Percentiles rank a stretch among this genome's conserved stretches.
Conservation (phyloP, 1,284 basidiomycete genomes). For the Fomitopsis pinicola region DNA sequence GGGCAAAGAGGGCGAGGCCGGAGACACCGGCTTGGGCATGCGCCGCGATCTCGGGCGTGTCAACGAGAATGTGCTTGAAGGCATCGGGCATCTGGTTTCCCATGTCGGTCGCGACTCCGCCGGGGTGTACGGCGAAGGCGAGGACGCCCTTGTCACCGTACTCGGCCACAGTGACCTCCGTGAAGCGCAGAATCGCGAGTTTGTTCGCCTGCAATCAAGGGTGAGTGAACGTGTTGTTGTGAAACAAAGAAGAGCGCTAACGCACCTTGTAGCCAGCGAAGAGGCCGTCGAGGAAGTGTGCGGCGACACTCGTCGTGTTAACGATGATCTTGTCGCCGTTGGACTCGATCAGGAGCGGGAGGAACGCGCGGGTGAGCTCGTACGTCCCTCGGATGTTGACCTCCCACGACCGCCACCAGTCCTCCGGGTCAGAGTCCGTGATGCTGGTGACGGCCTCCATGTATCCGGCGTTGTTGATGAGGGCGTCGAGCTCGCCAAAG, state of each 20-base stretch:
- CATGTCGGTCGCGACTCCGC: constrained; percentile 8
- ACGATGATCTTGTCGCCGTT: constrained; percentile 2
- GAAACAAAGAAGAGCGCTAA: neutral
- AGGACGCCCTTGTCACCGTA: constrained; percentile 11
- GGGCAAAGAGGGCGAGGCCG: too few species aligned
- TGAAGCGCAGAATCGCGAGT: constrained; percentile 11
- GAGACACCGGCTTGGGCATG: too few species aligned
- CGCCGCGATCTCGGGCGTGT: constrained; percentile 8
- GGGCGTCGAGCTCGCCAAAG: constrained; percentile 2
- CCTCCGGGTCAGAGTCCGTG: constrained; percentile 7
- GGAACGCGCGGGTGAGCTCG: constrained; percentile 1
- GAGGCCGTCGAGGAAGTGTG: neutral
- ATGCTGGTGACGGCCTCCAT: constrained; percentile 3
- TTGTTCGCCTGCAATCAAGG: constrained; percentile 8
- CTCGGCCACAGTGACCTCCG: constrained; percentile 9
- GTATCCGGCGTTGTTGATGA: constrained; percentile 12
- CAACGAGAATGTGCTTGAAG: constrained; percentile 1
- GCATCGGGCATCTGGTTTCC: neutral
- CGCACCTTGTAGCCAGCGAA: neutral
- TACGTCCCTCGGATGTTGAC: constrained; percentile 11
- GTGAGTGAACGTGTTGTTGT: too few species aligned
- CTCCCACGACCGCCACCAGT: constrained; percentile 9
- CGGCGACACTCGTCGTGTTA: neutral
- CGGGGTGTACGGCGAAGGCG: constrained; percentile 9
- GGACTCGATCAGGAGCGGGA: constrained; percentile 3